Conservation (phyloP, 2,329 filamentous ascomycete genomes). For the Neophaeococcomyces mojaviensis region DNA sequence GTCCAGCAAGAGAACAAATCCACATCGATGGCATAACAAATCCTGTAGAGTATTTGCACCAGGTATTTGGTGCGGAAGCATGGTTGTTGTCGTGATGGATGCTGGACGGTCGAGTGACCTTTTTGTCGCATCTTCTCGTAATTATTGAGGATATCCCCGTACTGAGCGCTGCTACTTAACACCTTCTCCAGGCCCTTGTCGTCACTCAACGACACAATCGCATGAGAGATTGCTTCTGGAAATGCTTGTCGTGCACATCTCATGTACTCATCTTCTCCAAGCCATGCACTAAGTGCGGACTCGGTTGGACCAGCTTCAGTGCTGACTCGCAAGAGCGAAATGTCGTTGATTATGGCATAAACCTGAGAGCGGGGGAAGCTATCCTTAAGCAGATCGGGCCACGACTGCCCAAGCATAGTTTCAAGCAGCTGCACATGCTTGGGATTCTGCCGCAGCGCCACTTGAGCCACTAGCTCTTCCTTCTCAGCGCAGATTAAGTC, state of each 20-base stretch:
- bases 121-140: constrained; percentile 63
- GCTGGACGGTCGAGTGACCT: constrained; percentile 55
- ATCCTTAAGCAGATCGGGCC: constrained; percentile 52
- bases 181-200: constrained; percentile 65
- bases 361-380: constrained; percentile 74
- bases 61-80: constrained; percentile 74
- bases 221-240: constrained; percentile 64
- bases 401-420: constrained; percentile 46
- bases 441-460: constrained; percentile 72
- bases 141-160: constrained; percentile 54
- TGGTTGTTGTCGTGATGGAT: constrained; percentile 79
- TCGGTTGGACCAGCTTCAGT: constrained; percentile 51
- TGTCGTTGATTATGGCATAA: constrained; percentile 75
- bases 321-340: constrained; percentile 40
- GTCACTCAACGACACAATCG: constrained; percentile 71
- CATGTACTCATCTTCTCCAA: constrained; percentile 61
- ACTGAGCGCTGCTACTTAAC: constrained; percentile 52
- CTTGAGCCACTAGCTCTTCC: constrained; percentile 69
- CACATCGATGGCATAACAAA: constrained; percentile 66
- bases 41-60: constrained; percentile 63
- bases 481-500: constrained; percentile 65
- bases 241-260: constrained; percentile 62
- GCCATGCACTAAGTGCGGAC: constrained; percentile 56
- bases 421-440: constrained; percentile 56
- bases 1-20: constrained; percentile 65